Evolutionary conservation across 2,329 filamentous ascomycete genomes (phyloP).

Genomic region (Talaromyces sp.): DNA sequence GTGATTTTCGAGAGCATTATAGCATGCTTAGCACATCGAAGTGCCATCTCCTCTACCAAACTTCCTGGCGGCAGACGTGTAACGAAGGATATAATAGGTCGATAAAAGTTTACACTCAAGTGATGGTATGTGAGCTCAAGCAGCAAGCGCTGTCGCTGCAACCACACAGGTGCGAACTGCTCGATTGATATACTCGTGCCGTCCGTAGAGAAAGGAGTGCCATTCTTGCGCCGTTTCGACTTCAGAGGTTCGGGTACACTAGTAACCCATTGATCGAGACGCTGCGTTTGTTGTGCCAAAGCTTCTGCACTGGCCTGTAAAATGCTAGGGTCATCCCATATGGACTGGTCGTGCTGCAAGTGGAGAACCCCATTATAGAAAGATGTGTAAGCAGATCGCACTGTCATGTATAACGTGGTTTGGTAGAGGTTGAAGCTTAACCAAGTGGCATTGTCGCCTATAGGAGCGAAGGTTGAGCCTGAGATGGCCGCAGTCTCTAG

Average conservation of each 20-base stretch:
- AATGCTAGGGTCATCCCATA: conserved; percentile 11
- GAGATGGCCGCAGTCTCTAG: conserved; percentile 3
- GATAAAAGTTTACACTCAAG: conserved; percentile 4
- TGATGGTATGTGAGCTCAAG: conserved; percentile 14
- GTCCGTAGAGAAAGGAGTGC: conserved; percentile 1
- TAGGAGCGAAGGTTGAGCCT: conserved; percentile 13
- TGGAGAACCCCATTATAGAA: conserved; percentile 4
- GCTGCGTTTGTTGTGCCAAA: not conserved
- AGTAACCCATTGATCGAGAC: conserved; percentile 8
- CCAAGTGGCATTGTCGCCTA: conserved; percentile 11
- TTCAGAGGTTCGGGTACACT: conserved; percentile 5
- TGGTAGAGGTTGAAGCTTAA: conserved; percentile 12
- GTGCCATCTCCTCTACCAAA: not conserved
- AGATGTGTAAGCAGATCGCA: conserved; percentile 2
- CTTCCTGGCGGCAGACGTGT: not conserved
- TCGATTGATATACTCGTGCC: not conserved
- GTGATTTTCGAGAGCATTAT: conserved; percentile 11
- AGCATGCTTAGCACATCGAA: conserved; percentile 4
- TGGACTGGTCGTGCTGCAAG: not conserved
- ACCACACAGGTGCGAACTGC: conserved; percentile 9
- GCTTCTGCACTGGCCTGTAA: conserved; percentile 7
- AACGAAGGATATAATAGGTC: conserved; percentile 11
- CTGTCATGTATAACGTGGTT: conserved; percentile 2
- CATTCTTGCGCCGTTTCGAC: conserved; percentile 2
- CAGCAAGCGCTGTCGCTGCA: conserved; percentile 13